Percentiles rank a stretch among this genome's conserved stretches.
phyloP scores from a whole-genome alignment of 306 rosid species.

The Leucaena leucocephala region DNA sequence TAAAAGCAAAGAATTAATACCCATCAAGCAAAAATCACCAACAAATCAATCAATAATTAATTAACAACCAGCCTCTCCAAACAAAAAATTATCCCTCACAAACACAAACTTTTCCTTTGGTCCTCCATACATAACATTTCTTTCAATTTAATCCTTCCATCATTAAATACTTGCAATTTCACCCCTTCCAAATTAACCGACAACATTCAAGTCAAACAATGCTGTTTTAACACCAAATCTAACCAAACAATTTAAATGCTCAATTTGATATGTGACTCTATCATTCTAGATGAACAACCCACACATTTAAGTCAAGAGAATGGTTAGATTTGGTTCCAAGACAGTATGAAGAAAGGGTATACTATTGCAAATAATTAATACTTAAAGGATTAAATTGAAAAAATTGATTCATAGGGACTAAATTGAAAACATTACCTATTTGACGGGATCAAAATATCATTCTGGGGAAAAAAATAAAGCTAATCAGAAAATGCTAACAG shows the following conservation, averaged over 20 bases:
- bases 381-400: not conserved
- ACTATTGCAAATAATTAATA: not conserved
- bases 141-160: not conserved
- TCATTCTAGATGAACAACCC: not conserved
- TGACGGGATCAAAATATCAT: not conserved
- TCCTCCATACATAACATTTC: not conserved
- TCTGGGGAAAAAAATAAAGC: not conserved
- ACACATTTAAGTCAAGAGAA: not conserved
- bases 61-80: conserved; percentile 33
- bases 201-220: not conserved
- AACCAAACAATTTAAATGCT: not conserved
- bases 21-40: conserved; percentile 46
- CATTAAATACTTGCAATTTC: not conserved
- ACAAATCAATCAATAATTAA: conserved; percentile 64
- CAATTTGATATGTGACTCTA: not conserved
- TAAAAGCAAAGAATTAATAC: conserved; percentile 30
- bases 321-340: not conserved
- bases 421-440: not conserved
- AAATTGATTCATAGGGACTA: not conserved
- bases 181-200: not conserved
- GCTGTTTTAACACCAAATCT: not conserved
- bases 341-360: not conserved
- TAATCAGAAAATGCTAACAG: not conserved
- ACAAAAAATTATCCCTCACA: not conserved
- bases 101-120: not conserved